Evolutionary conservation across 768 basidiomycete genomes (phyloP).

Genomic region (Ramaria rubella): DNA sequence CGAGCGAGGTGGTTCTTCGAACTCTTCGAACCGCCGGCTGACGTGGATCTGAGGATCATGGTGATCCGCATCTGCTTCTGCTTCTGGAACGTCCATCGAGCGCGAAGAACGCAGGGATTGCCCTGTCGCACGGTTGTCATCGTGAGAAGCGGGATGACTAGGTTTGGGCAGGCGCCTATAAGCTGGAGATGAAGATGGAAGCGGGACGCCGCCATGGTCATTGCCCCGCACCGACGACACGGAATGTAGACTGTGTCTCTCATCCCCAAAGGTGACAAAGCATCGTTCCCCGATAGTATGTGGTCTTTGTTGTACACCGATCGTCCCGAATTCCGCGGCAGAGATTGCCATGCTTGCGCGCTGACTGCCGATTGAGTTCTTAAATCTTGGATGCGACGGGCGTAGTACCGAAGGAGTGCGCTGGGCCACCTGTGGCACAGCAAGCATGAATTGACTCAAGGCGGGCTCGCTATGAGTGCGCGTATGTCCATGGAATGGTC

Average conservation of each 20-base stretch:
- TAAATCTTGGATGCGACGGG: neutral
- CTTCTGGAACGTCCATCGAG: neutral
- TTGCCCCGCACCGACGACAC: too few species aligned
- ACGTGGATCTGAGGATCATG: neutral
- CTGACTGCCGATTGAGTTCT: neutral
- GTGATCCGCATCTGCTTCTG: neutral
- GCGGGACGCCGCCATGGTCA: neutral
- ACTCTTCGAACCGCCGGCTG: neutral
- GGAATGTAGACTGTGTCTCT: neutral
- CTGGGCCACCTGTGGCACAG: neutral
- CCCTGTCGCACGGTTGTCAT: too few species aligned
- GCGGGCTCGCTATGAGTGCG: neutral
- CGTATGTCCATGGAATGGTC: neutral
- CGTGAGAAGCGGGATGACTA: too few species aligned
- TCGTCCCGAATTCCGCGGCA: neutral
- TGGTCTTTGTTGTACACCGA: neutral
- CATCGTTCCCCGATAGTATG: neutral
- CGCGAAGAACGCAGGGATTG: neutral
- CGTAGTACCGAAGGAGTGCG: constrained; percentile 2
- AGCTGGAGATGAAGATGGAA: neutral
- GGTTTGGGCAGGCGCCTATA: neutral
- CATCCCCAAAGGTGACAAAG: neutral
- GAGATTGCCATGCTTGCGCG: neutral
- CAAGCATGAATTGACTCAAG: neutral
- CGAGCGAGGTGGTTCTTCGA: neutral